Conservation (phyloP, 2,329 filamentous ascomycete species). For the Hypoxylon sp. region DNA sequence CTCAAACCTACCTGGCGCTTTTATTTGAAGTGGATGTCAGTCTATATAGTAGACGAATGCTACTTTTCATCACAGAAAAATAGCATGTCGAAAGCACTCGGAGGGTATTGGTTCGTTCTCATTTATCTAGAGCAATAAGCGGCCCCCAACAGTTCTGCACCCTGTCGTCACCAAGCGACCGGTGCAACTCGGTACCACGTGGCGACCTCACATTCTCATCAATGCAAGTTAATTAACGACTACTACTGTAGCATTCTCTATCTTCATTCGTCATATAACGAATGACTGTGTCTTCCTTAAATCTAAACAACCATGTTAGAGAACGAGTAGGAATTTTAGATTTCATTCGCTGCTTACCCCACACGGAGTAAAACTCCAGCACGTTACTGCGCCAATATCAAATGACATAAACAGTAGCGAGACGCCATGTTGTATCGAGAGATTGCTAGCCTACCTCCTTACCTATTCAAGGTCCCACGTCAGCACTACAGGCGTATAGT, state of each 20-base stretch:
- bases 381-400: not conserved
- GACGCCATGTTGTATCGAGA: not conserved
- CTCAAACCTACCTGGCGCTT: not conserved
- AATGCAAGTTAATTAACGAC: conserved; percentile 2
- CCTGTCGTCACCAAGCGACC: not conserved
- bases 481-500: conserved; percentile 13
- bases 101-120: not conserved
- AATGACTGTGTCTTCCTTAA: not conserved
- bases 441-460: not conserved
- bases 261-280: not conserved
- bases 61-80: not conserved
- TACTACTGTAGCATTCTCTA: not conserved
- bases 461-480: conserved; percentile 17
- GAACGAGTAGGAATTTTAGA: not conserved
- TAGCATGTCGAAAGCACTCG: not conserved
- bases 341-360: not conserved
- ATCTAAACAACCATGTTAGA: not conserved
- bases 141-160: conserved; percentile 5
- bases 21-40: conserved; percentile 1
- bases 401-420: not conserved
- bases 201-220: conserved; percentile 11
- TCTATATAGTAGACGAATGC: not conserved
- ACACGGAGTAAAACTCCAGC: not conserved
- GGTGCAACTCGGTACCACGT: conserved; percentile 22
- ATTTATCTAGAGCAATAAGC: not conserved